Conservation (phyloP, 306 rosid genomes). For the Albizia julibrissin region DNA sequence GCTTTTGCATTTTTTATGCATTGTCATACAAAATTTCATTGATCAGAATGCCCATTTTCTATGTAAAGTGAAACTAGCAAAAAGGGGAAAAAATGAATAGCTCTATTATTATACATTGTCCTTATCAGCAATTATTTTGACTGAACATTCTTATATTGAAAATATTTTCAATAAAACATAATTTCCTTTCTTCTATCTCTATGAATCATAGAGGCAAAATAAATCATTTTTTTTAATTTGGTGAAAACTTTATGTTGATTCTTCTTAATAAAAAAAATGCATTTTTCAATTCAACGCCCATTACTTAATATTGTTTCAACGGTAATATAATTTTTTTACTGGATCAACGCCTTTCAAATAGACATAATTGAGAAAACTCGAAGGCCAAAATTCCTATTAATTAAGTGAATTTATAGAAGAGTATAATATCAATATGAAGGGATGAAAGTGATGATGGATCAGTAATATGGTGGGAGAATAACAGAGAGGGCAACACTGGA, state of each 20-base stretch:
- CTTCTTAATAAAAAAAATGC: background rate
- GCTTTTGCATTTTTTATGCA: no score
- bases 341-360: background rate
- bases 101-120: background rate
- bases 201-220: background rate
- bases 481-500: conserved; percentile 50
- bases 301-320: background rate
- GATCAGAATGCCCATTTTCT: no score
- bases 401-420: background rate
- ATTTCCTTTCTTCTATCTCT: background rate
- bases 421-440: background rate
- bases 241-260: background rate
- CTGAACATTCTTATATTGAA: background rate
- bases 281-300: background rate
- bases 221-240: background rate
- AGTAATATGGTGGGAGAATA: conserved; percentile 51
- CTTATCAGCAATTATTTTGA: background rate
- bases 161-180: background rate
- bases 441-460: background rate
- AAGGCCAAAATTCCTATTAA: background rate
- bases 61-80: no score
- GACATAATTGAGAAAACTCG: background rate
- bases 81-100: background rate
- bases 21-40: no score
- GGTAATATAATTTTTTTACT: background rate